A percentile compares a stretch with the other conserved stretches of the same genome.
phyloP scores from a whole-genome alignment of 371 early-diverging fungal genomes.

The Scutellospora calospora region DNA sequence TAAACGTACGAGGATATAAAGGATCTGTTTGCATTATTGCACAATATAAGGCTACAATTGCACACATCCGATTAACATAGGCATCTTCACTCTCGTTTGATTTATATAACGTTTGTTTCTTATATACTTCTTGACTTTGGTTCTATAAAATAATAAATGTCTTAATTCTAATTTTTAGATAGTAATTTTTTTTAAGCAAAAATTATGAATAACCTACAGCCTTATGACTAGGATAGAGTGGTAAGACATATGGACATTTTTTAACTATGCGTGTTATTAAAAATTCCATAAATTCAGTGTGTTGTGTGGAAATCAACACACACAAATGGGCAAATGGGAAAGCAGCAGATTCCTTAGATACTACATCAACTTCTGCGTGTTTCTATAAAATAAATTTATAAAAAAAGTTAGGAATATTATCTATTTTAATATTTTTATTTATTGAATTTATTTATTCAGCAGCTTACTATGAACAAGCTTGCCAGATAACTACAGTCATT shows the following conservation, averaged over 20 bases:
- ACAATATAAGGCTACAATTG: slow-evolving; percentile 78
- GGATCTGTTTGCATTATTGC: slow-evolving; percentile 77
- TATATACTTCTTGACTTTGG: slow-evolving; percentile 12
- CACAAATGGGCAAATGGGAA: slow-evolving; percentile 66
- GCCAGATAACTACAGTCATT: too few relatives aligned
- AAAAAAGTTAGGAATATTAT: not conserved
- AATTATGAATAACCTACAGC: slow-evolving; percentile 57
- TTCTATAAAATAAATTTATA: not conserved
- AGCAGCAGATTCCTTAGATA: slow-evolving; percentile 11
- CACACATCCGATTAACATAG: slow-evolving; percentile 76
- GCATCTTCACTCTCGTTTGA: slow-evolving; percentile 65
- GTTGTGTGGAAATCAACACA: slow-evolving; percentile 65
- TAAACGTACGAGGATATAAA: not conserved
- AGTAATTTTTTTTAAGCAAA: not conserved
- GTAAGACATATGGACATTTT: slow-evolving; percentile 81
- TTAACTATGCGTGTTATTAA: slow-evolving; percentile 80
- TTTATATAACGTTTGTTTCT: not conserved
- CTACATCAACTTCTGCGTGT: slow-evolving; percentile 19
- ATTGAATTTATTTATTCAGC: too few relatives aligned
- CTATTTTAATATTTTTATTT: too few relatives aligned
- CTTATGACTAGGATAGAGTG: slow-evolving; percentile 66
- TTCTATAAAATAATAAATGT: not conserved
- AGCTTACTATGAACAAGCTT: too few relatives aligned
- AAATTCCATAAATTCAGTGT: slow-evolving; percentile 67
- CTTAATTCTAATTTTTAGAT: not conserved